Base-by-base conservation (phyloP, 2,329 filamentous ascomycete species). In the Cryphonectria carpinicola region DNA sequence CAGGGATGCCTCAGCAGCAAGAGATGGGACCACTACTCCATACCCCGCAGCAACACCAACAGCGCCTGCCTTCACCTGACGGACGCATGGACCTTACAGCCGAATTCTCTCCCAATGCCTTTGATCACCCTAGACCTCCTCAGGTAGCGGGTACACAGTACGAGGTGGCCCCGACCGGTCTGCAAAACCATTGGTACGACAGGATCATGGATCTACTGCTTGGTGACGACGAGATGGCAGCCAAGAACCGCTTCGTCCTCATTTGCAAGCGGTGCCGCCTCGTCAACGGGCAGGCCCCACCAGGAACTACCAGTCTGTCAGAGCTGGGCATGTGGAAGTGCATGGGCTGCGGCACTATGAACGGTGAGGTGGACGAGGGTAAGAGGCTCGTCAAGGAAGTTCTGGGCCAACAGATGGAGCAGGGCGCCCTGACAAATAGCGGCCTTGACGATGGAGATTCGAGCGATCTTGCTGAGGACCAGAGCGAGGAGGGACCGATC, bases 271-370 rank as follows among this genome's bases (percentile, higher is more conserved):
- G 87, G 54, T 99, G 96, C 79, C 87, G 93, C 41, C 87, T 98
- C 1, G 95, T 99, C 64, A 99, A 99, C 78, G 96, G 97, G 0
- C 96, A 98, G 79, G 96, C 96, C 4, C 95, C 96, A 1, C 95
- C 96, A 0, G 96, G 96, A 1, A 91, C 92, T 0, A 92, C 89
- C 75, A 88, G 86, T 0, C 82, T 95, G 1, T 89, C 93, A 54
- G 95, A 98, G 66, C 77, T 99, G 0, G 96, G 95, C 1, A 85
- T 86, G 72, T 99, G 96, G 96, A 90, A 91, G 72, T 99, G 96
- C 80, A 92, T 93, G 79, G 89, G 89, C n/a, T 99, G 96, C 77
- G 90, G 91, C 13, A 85, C 89, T 1, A 87, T 87, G 82, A 99
- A 99, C 78, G 95, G 95, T 0, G 89, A 92, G 76, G 89, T 94